phyloP scores from a whole-genome alignment of 169 alveolate genomes.

The Eimeria sp. region DNA sequence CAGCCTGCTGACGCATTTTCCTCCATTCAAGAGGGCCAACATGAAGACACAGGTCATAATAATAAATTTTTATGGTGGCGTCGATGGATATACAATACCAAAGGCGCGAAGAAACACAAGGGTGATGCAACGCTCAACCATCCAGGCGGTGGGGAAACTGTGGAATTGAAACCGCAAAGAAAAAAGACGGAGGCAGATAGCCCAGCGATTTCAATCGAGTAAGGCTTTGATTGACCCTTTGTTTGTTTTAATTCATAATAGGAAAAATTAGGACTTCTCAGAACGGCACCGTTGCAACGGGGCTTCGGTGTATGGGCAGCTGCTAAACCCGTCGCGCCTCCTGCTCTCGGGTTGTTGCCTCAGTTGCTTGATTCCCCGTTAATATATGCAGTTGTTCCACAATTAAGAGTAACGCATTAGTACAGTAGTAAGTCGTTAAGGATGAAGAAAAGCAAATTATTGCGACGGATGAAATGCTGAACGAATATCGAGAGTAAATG shows the following conservation, averaged over 20 bases:
- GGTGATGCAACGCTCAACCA: neutral
- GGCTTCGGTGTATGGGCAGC: neutral
- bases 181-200: neutral
- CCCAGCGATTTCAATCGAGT: slow-evolving; percentile 12
- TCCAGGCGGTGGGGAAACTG: neutral
- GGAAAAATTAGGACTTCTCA: neutral
- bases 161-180: neutral
- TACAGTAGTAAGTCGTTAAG: too few species aligned
- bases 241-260: too few species aligned
- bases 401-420: too few species aligned
- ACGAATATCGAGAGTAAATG: too few species aligned
- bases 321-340: too few species aligned
- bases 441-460: too few species aligned
- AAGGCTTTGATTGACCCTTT: neutral
- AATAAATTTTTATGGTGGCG: neutral
- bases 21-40: neutral
- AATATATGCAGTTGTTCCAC: neutral
- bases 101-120: neutral
- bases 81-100: neutral
- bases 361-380: neutral
- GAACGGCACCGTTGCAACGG: neutral
- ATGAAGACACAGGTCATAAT: neutral
- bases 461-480: too few species aligned
- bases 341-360: neutral
- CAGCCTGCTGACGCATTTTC: neutral